These are phyloP conservation scores for Cymbidium sinense DNA, from an alignment of 106 monocot genomes.

Conservation along the genomic window DNA sequence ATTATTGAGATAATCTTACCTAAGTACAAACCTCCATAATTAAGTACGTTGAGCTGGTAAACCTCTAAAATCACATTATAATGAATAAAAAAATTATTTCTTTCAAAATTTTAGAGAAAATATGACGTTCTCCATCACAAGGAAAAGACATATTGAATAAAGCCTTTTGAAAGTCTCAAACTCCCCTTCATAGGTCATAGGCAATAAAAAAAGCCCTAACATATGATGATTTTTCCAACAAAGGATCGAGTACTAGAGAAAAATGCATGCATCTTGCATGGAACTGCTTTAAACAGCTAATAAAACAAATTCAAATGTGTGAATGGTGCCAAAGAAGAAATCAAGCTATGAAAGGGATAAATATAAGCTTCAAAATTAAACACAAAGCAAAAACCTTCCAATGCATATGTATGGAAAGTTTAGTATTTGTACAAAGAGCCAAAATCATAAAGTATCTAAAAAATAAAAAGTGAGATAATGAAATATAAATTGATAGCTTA, in stretches of 20 bases:
- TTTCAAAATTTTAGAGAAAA: not conserved
- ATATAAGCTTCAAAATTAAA: not conserved
- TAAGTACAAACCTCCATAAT: not conserved
- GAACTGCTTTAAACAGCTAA: not conserved
- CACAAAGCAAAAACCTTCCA: not conserved
- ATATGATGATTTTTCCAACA: not conserved
- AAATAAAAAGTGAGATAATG: not conserved
- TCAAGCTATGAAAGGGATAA: not conserved
- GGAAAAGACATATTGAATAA: not conserved
- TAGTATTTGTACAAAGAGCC: not conserved
- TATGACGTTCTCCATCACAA: not conserved
- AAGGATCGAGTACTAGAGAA: not conserved
- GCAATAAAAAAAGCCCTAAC: not conserved
- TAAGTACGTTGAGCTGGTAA: not conserved
- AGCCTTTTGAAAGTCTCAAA: not conserved
- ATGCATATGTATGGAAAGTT: not conserved
- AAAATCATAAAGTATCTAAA: not conserved
- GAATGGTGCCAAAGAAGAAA: not conserved
- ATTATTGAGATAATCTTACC: too few species aligned
- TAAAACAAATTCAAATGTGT: not conserved
- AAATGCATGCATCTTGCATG: not conserved
- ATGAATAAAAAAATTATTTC: not conserved
- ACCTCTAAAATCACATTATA: not conserved
- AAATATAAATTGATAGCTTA: conserved; percentile 12
- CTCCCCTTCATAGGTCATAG: not conserved